Conservation (phyloP, 768 basidiomycete species). For the Pilatotrama ljubarskyi region DNA sequence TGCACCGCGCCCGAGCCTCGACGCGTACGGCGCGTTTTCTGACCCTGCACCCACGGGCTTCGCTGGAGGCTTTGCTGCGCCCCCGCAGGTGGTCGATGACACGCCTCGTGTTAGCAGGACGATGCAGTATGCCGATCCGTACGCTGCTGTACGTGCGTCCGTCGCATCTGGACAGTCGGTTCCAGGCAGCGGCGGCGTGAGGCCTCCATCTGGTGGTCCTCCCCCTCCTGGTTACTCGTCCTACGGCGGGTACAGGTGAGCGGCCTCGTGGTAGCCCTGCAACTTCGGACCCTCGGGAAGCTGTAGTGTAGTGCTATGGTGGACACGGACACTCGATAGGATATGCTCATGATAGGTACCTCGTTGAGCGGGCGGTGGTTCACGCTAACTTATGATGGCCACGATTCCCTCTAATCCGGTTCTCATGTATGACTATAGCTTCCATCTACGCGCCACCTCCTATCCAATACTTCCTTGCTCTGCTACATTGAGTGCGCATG, state of each 20-base stretch:
- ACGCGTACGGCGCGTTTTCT: conserved; percentile 88
- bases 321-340: conserved; percentile 13
- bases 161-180: conserved; percentile 17
- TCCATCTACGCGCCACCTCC: conserved; percentile 12
- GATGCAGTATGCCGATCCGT: conserved; percentile 91
- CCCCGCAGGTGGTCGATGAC: conserved; percentile 32
- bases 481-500: not conserved
- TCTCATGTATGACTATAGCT: conserved; percentile 23
- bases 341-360: not conserved
- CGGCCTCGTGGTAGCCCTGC: not conserved
- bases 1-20: conserved; percentile 60
- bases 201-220: conserved; percentile 15
- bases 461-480: conserved; percentile 10
- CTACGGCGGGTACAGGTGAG: conserved; percentile 20
- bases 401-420: conserved; percentile 14
- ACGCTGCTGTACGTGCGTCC: conserved; percentile 72
- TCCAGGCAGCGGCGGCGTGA: conserved; percentile 2
- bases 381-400: conserved; percentile 24
- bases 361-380: not conserved
- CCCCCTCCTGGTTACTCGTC: conserved; percentile 19
- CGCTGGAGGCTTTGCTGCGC: conserved; percentile 40
- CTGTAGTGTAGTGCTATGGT: conserved; percentile 5
- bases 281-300: not conserved
- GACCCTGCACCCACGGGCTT: conserved; percentile 84
- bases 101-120: conserved; percentile 75